Base-by-base conservation (phyloP, 2,329 filamentous ascomycete genomes). In the Apiospora saccharicola region DNA sequence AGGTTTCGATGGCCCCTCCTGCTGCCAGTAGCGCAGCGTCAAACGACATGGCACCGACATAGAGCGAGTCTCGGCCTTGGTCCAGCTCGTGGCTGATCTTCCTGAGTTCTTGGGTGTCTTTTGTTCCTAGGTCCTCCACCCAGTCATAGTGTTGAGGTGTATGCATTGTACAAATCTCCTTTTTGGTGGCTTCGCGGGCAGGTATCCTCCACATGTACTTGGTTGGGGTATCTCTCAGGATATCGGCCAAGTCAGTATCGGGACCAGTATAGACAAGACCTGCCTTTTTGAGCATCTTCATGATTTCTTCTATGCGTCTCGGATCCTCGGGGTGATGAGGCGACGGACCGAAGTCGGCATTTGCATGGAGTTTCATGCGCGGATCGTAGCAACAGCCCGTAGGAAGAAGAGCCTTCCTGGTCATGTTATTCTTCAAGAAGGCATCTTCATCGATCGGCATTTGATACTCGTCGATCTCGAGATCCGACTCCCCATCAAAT, bases 241-340 rank as follows among this genome's bases (percentile, higher is more conserved):
- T 86, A 8, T 83, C 80, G 24, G 85, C 79, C 0, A 91, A 82
- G 14, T 91, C 86, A 10, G 84, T 80, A 46, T 91, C 88, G 0
- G 87, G 85, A 0, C 90, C 90, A 3, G 83, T 86, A 74, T 86
- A 95, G 10, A 98, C 90, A 2, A 98, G 87, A 0, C 94, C 95
- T 51, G 92, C 92, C 76, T 92, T 89, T 80, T 93, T 94, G 77
- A 99, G 93, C 51, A 94, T 94, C 77, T 94, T 92, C 87, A 96
- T 98, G 76, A 99, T 99, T 78, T 94, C 92, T 77, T 95, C 94
- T 73, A 99, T 98, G 19, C 96, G 91, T 41, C 94, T 88, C 1
- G 96, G 96, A 78, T 99, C 96, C 82, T 99, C 96, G 0, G 96
- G 96, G 79, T 99, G 96, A 70, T 97, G 92, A 30, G 96, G 92